phyloP scores from a whole-genome alignment of 441 rosid species.

The Isatis lusitanica region DNA sequence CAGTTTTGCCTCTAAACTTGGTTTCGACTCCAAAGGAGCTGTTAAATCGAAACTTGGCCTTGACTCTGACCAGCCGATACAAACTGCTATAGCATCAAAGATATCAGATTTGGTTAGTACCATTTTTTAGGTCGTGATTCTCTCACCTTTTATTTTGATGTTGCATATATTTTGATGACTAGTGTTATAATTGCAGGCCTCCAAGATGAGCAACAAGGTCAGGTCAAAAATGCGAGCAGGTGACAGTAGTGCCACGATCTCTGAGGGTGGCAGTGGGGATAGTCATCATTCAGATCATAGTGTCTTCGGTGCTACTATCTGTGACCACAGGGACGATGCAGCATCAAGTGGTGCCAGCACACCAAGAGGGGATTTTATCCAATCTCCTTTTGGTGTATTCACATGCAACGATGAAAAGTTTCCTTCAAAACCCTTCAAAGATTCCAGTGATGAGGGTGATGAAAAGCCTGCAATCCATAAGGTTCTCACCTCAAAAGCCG shows the following conservation, averaged over 20 bases:
- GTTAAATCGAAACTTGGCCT: constrained; percentile 66
- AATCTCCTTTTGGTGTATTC: constrained; percentile 61
- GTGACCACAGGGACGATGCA: constrained; percentile 77
- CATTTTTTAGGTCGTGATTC: constrained; percentile 19
- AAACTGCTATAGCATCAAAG: constrained; percentile 77
- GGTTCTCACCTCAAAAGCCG: constrained; percentile 70
- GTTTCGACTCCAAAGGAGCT: constrained; percentile 30
- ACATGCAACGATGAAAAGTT: constrained; percentile 55
- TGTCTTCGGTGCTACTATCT: constrained; percentile 47
- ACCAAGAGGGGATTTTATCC: constrained; percentile 71
- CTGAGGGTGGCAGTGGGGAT: constrained; percentile 77
- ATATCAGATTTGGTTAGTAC: constrained; percentile 85
- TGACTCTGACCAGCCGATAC: constrained; percentile 89
- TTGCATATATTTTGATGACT: constrained; percentile 41
- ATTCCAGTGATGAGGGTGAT: constrained; percentile 75
- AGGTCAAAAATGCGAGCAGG: constrained; percentile 68
- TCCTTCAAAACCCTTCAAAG: constrained; percentile 46
- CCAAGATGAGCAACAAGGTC: constrained; percentile 81
- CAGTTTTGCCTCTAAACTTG: constrained; percentile 47
- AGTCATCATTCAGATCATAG: constrained; percentile 67
- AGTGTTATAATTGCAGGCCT: constrained; percentile 54
- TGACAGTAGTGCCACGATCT: constrained; percentile 48
- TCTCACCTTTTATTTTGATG: constrained; percentile 17
- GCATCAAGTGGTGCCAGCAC: constrained; percentile 88
- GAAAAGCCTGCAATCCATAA: constrained; percentile 71